Percentiles rank a stretch among this genome's conserved stretches.
Conservation (phyloP, 495 filamentous ascomycete species). For the Penicillium cosmopolitanum region DNA sequence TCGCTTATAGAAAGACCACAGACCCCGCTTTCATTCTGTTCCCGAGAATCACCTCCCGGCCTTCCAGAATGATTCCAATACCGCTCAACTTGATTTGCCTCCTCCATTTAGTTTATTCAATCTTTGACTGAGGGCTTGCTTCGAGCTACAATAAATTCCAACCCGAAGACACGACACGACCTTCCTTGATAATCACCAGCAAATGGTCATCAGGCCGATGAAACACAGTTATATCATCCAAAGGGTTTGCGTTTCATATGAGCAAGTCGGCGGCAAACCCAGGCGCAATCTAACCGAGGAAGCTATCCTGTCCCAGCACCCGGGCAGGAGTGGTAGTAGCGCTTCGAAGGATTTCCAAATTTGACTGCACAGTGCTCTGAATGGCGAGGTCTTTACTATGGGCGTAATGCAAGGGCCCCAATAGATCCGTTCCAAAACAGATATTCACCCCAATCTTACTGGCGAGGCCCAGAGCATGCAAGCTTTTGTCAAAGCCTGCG, state of each 20-base stretch:
- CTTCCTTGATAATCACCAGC: background rate
- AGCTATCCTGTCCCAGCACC: constrained; percentile 2
- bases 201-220: background rate
- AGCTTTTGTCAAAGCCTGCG: background rate
- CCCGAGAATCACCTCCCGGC: too few relatives aligned
- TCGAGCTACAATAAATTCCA: background rate
- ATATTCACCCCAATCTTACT: background rate
- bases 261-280: constrained; percentile 3
- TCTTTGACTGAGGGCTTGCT: background rate
- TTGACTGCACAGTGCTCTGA: background rate
- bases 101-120: too few relatives aligned
- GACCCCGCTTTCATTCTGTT: too few relatives aligned
- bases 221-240: background rate
- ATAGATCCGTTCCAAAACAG: background rate
- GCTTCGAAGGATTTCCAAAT: background rate
- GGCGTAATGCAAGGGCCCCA: constrained; percentile 1
- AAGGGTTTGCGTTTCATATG: background rate
- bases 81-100: too few relatives aligned
- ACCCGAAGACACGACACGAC: background rate
- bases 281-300: background rate
- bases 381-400: constrained; percentile 1
- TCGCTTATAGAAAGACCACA: too few relatives aligned
- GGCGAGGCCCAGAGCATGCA: background rate
- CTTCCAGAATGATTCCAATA: too few relatives aligned
- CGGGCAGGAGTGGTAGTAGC: background rate